phyloP scores from a whole-genome alignment of 2,329 filamentous ascomycete genomes.

The Aspergillus novofumigatus region DNA sequence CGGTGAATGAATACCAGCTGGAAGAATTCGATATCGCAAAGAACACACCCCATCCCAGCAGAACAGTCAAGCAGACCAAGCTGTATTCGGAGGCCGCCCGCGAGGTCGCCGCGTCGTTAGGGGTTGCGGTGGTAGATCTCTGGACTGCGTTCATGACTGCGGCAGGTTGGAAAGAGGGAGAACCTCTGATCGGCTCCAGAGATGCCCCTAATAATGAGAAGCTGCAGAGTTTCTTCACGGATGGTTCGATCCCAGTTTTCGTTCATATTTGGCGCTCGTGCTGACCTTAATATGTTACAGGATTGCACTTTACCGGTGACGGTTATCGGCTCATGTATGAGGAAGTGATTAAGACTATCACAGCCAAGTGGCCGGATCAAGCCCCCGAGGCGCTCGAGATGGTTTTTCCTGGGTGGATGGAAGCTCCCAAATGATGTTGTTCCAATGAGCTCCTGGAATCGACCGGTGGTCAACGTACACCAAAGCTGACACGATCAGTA shows the following conservation, averaged over 20 bases:
- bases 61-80: slow-evolving; percentile 59
- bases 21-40: slow-evolving; percentile 46
- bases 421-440: slow-evolving; percentile 32
- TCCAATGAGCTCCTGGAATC: neutral
- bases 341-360: slow-evolving; percentile 51
- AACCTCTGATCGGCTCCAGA: slow-evolving; percentile 53
- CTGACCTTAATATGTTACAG: slow-evolving; percentile 26
- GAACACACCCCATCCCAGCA: slow-evolving; percentile 48
- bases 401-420: slow-evolving; percentile 53
- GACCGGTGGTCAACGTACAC: neutral
- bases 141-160: slow-evolving; percentile 73
- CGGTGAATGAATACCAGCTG: slow-evolving; percentile 70
- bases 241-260: slow-evolving; percentile 45
- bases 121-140: slow-evolving; percentile 68
- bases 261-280: neutral
- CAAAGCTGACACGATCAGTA: neutral
- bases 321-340: slow-evolving; percentile 56
- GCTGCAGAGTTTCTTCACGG: slow-evolving; percentile 50
- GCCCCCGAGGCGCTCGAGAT: slow-evolving; percentile 49
- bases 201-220: slow-evolving; percentile 55
- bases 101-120: slow-evolving; percentile 54
- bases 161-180: slow-evolving; percentile 50
- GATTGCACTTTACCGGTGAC: slow-evolving; percentile 54
- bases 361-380: slow-evolving; percentile 51
- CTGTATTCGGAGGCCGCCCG: slow-evolving; percentile 63